Percentiles rank a stretch among this genome's conserved stretches.
These are phyloP conservation scores for Geopyxis carbonaria DNA, from an alignment of 495 filamentous ascomycete genomes.

Conservation along the genomic window DNA sequence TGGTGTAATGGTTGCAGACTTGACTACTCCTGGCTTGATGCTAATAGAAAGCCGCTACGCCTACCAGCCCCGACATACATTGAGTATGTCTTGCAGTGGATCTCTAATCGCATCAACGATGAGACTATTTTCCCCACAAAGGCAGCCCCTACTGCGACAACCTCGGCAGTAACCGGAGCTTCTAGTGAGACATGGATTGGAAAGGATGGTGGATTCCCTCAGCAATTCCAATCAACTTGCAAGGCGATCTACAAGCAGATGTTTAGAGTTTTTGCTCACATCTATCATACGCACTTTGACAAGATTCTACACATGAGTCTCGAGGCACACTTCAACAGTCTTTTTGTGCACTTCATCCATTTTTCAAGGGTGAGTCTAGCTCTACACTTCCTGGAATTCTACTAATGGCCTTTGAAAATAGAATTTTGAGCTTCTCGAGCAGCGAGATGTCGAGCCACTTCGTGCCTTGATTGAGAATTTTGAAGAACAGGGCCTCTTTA, in stretches of 20 bases:
- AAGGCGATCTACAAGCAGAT: slow-evolving; percentile 66
- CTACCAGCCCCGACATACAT: slow-evolving; percentile 54
- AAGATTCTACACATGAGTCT: slow-evolving; percentile 49
- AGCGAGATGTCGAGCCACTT: slow-evolving; percentile 62
- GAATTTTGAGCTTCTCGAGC: slow-evolving; percentile 47
- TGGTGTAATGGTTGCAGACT: too few species aligned
- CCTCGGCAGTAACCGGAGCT: slow-evolving; percentile 8
- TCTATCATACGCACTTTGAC: slow-evolving; percentile 49
- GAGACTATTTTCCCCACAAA: slow-evolving; percentile 54
- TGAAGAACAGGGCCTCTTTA: slow-evolving; percentile 25
- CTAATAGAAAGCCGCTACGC: slow-evolving; percentile 33
- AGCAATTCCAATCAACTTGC: slow-evolving; percentile 52
- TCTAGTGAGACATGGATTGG: slow-evolving; percentile 46
- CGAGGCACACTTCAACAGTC: slow-evolving; percentile 55
- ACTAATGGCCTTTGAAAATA: slow-evolving; percentile 27
- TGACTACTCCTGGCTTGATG: slow-evolving; percentile 57
- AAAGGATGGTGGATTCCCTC: slow-evolving; percentile 57
- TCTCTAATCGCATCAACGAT: slow-evolving; percentile 54
- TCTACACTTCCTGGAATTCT: background rate
- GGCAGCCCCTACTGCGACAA: slow-evolving; percentile 27
- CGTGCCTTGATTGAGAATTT: slow-evolving; percentile 53
- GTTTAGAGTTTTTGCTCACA: slow-evolving; percentile 63
- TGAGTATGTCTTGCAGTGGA: slow-evolving; percentile 58
- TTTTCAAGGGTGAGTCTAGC: slow-evolving; percentile 31
- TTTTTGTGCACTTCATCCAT: slow-evolving; percentile 61